Evolutionary conservation across 192 early-diverging fungal species (phyloP).

Genomic region (Phycomyces nitens): DNA sequence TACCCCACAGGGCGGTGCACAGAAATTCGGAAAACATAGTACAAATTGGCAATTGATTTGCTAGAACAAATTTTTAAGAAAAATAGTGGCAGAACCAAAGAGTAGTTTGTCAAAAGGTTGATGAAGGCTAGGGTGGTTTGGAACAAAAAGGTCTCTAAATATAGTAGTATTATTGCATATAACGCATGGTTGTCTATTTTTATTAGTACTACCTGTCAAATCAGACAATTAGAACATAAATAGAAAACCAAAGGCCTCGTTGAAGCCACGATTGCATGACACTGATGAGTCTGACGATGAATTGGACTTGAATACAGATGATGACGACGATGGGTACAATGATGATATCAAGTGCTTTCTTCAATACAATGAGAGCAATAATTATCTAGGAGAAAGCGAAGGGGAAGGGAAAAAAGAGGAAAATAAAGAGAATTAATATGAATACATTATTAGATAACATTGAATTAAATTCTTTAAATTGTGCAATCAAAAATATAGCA

Average conservation of each 20-base stretch:
- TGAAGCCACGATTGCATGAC: background rate
- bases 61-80: constrained; percentile 78
- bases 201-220: background rate
- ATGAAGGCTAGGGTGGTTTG: background rate
- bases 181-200: background rate
- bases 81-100: constrained; percentile 11
- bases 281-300: constrained; percentile 4
- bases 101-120: background rate
- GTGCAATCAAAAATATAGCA: no score
- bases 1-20: constrained; percentile 48
- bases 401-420: background rate
- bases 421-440: background rate
- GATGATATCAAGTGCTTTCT: constrained; percentile 1
- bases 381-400: constrained; percentile 16
- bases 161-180: background rate
- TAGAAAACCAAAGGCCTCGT: background rate
- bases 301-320: background rate
- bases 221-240: background rate
- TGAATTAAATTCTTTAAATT: no score
- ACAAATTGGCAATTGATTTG: constrained; percentile 82
- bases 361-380: background rate
- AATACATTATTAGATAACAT: no score
- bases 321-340: constrained; percentile 3
- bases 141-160: background rate
- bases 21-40: constrained; percentile 70